Evolutionary conservation across 768 basidiomycete species (phyloP).

Genomic region (Amanita molliuscula): DNA sequence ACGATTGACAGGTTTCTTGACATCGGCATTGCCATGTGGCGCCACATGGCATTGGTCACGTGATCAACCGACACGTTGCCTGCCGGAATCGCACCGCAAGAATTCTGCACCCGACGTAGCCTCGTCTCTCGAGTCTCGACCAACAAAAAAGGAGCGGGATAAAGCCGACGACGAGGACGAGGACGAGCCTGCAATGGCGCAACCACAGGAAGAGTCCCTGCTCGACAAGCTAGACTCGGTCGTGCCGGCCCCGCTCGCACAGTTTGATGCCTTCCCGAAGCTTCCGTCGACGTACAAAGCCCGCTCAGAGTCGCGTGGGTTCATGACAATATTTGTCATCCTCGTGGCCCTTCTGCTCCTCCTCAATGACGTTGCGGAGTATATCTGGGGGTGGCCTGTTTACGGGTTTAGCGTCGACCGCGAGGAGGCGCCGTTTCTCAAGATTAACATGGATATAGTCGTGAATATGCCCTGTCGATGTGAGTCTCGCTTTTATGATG

Average conservation of each 20-base stretch:
- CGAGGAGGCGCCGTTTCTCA: slow-evolving; percentile 49
- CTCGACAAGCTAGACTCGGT: slow-evolving; percentile 56
- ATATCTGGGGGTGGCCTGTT: slow-evolving; percentile 88
- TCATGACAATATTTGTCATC: slow-evolving; percentile 66
- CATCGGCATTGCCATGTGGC: too few species aligned
- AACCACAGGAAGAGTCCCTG: slow-evolving; percentile 23
- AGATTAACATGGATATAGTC: slow-evolving; percentile 86
- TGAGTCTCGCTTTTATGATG: slow-evolving; percentile 32
- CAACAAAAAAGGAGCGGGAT: too few species aligned
- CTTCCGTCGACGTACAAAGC: slow-evolving; percentile 73
- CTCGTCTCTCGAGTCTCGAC: too few species aligned
- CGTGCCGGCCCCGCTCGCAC: slow-evolving; percentile 52
- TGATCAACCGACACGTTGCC: too few species aligned
- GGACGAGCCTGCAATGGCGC: not conserved
- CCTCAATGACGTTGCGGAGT: slow-evolving; percentile 85
- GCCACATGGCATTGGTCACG: too few species aligned
- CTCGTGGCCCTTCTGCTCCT: slow-evolving; percentile 63
- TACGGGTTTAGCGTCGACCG: slow-evolving; percentile 82
- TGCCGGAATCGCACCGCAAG: too few species aligned
- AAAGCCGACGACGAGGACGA: not conserved
- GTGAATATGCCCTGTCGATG: slow-evolving; percentile 92
- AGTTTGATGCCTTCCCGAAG: slow-evolving; percentile 86
- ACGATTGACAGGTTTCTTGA: too few species aligned
- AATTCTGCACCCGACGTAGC: too few species aligned
- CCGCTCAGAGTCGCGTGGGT: slow-evolving; percentile 70